Evolutionary conservation across 768 basidiomycete species (phyloP), one percentile per base, ranked within the genome.

Genomic region (Rhodotorula paludigena): DNA sequence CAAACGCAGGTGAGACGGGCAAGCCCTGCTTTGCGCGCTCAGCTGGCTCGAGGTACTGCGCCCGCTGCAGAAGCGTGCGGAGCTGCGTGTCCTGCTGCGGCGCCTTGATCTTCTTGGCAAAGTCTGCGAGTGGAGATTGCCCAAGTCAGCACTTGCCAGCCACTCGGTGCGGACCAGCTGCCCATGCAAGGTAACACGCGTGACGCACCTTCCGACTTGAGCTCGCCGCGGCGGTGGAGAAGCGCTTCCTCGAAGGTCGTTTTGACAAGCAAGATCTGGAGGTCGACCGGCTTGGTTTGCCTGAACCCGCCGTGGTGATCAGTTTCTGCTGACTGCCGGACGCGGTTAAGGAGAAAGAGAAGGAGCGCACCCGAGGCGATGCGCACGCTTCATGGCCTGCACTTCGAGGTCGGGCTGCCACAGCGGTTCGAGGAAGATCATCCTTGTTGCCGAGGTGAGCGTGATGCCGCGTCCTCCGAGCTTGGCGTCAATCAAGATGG

Each of bases 301-400:
- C 71, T 63, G 61, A n/a, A n/a, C n/a, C n/a, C n/a, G n/a, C n/a
- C n/a, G n/a, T n/a, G n/a, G n/a, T n/a, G n/a, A n/a, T 35, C 41
- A 33, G 44, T n/a, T n/a, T n/a, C n/a, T n/a, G n/a, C n/a, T n/a
- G 36, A 30, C 3, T 7, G 28, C 38, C n/a, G 21, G 51, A 32
- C 25, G 12, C 6, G 23, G 53, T 42, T 16, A 8, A 21, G 5
- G n/a, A n/a, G 20, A 25, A 25, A 32, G 32, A 35, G 10, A 38
- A 14, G n/a, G 36, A 11, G 45, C 60, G 32, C 18, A 67, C 66
- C 66, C 71, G 25, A 72, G 63, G 2, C 71, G 60, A 21, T 72
- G 71, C 30, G 67, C 67, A 4, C 71, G 71, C 53, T 72, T 72
- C 41, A 32, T 42, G 10, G 67, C 67, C 42, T 72, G 71, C 6